These are phyloP conservation scores for Cruciata laevipes DNA, from an alignment of 257 asterid species.

Conservation along the genomic window DNA sequence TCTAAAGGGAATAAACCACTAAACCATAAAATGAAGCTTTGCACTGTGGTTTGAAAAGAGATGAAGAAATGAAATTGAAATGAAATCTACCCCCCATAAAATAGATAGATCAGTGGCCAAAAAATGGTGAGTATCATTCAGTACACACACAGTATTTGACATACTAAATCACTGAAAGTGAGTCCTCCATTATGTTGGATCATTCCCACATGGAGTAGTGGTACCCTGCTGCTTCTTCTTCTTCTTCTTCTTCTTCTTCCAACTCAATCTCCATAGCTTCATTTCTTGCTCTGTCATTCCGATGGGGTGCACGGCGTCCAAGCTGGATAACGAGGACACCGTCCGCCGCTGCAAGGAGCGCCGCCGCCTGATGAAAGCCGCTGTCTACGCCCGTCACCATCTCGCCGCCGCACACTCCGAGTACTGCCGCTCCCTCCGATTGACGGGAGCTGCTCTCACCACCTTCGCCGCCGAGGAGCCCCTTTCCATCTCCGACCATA, in stretches of 20 bases:
- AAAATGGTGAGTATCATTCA: neutral
- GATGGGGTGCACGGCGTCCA: slow-evolving; percentile 97
- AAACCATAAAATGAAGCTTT: too few relatives aligned
- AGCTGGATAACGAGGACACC: slow-evolving; percentile 94
- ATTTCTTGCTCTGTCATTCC: neutral
- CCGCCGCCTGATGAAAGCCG: slow-evolving; percentile 89
- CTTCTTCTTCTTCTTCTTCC: neutral
- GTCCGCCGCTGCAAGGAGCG: slow-evolving; percentile 98
- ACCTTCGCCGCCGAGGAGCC: slow-evolving; percentile 86
- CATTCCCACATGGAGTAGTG: neutral
- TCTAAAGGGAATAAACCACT: slow-evolving; percentile 2
- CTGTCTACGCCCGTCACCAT: slow-evolving; percentile 86
- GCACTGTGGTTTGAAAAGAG: neutral
- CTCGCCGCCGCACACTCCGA: slow-evolving; percentile 94
- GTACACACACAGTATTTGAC: neutral
- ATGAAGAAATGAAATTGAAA: neutral
- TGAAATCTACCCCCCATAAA: neutral
- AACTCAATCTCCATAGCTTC: neutral
- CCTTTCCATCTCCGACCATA: slow-evolving; percentile 65
- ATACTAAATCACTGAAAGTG: neutral
- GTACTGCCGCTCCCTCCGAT: slow-evolving; percentile 81
- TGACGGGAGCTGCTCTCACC: slow-evolving; percentile 80
- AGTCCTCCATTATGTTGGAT: slow-evolving; percentile 1
- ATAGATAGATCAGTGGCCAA: neutral
- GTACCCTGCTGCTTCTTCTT: neutral